Evolutionary conservation across 2,329 filamentous ascomycete genomes (phyloP).

Genomic region (Xylaria arbuscula): DNA sequence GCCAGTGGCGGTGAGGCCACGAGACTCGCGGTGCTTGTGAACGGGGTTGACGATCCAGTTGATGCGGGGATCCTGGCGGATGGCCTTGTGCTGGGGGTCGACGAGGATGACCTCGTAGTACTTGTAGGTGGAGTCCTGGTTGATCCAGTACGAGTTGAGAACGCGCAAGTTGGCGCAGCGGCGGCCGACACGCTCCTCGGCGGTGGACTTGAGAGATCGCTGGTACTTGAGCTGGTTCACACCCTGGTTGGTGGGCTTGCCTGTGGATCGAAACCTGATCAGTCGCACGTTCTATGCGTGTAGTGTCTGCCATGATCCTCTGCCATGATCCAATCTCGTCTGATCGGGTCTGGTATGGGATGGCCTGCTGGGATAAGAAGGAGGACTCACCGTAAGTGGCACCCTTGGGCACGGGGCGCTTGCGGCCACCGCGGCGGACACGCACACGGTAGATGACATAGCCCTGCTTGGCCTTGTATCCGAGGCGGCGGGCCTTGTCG

Average conservation of each 20-base stretch:
- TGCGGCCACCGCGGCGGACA: constrained; percentile 98
- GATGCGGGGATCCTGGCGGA: constrained; percentile 98
- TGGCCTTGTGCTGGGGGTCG: constrained; percentile 99
- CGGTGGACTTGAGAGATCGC: constrained; percentile 96
- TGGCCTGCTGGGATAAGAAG: no score
- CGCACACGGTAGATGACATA: constrained; percentile 99
- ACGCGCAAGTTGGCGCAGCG: constrained; percentile 99
- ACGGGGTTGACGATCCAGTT: constrained; percentile 99
- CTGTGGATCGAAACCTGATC: constrained; percentile 59
- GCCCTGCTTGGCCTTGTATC: constrained; percentile 99
- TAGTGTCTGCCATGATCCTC: background rate
- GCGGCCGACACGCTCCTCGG: constrained; percentile 99
- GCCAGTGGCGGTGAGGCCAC: constrained; percentile 97
- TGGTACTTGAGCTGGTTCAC: constrained; percentile 99
- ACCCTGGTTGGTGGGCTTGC: constrained; percentile 99
- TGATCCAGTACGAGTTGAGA: constrained; percentile 99
- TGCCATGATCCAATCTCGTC: background rate
- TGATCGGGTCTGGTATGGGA: background rate
- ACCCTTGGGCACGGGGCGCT: constrained; percentile 96
- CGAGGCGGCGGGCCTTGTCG: constrained; percentile 99
- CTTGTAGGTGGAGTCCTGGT: constrained; percentile 99
- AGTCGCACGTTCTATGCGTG: constrained; percentile 17
- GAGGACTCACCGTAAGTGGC: constrained; percentile 89
- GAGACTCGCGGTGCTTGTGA: constrained; percentile 99
- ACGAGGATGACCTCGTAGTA: constrained; percentile 99